Evolutionary conservation across 2,329 filamentous ascomycete genomes (phyloP).

Genomic region (Nemania sp.): DNA sequence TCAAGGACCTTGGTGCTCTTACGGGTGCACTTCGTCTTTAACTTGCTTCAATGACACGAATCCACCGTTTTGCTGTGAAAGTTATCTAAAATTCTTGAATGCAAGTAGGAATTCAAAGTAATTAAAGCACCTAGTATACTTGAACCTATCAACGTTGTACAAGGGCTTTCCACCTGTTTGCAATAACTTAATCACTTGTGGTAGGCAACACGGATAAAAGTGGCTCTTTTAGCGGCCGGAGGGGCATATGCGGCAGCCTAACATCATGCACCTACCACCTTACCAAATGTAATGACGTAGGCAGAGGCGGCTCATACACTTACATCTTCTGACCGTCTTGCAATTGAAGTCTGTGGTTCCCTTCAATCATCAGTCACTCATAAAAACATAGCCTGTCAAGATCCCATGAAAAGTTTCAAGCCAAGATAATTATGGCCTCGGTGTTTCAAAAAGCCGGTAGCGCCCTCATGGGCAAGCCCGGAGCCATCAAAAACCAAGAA

Average conservation of each 20-base stretch:
- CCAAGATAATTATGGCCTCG: constrained; percentile 27
- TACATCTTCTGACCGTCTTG: not conserved
- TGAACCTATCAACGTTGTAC: too few relatives aligned
- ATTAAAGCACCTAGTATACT: too few relatives aligned
- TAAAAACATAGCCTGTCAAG: not conserved
- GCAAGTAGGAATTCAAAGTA: too few relatives aligned
- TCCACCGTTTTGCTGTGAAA: too few relatives aligned
- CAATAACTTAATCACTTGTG: too few relatives aligned
- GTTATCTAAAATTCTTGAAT: too few relatives aligned
- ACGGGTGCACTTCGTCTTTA: too few relatives aligned
- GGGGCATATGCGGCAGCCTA: not conserved
- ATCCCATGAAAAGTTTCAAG: not conserved
- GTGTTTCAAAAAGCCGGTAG: constrained; percentile 35
- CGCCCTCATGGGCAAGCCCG: constrained; percentile 28
- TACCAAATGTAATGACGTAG: not conserved
- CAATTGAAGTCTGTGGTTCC: not conserved
- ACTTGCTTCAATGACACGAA: too few relatives aligned
- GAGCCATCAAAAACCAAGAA: constrained; percentile 24
- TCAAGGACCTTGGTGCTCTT: too few relatives aligned
- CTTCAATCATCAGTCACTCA: not conserved
- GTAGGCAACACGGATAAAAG: not conserved
- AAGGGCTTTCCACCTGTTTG: too few relatives aligned
- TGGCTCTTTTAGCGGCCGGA: constrained; percentile 1
- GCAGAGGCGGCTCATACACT: too few relatives aligned
- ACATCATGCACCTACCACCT: not conserved